Evolutionary conservation across 2,329 filamentous ascomycete genomes (phyloP), one percentile per base, ranked within the genome.

Genomic region (Cytospora chrysosperma): DNA sequence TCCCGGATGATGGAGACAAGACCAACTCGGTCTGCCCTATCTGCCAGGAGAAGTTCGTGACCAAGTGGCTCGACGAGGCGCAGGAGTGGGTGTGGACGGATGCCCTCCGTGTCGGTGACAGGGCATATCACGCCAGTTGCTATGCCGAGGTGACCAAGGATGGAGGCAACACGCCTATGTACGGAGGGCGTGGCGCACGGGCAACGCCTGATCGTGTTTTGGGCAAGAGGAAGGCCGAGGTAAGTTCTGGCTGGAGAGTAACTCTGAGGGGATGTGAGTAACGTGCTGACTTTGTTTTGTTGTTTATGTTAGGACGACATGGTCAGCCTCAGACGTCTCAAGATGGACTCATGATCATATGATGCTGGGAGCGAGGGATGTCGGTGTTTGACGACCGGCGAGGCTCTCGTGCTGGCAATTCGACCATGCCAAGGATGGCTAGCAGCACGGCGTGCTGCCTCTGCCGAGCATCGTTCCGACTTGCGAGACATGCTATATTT

Each of bases 61-160:
- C 91, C 68, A 90, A 90, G 68, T 98, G 93, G 90, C 88, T 94
- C 8, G 92, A 96, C 70, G 92, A 96, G 67, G 91, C 90, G 21
- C 93, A 98, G 75, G 94, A 99, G 72, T 98, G 93, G 85, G 94
- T 99, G 49, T 98, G 95, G 91, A 89, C 92, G 75, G 94, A 99
- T 75, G 91, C 94, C 0, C 82, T 91, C 57, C 85, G 89, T 68
- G 86, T 96, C 32, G 91, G 90, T 40, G 86, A 84, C 62, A 87
- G 92, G 67, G 89, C 95, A 19, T 98, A 92, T 71, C 95, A 99
- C 75, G 92, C 89, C 13, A 96, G 88, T 61, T 99, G 95, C 74
- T 92, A 94, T 74, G 85, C 87, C 21, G 94, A 97, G 77, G 90
- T 91, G 34, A 89, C 85, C 40, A 89, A 87, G 72, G 88, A 89